Conservation (phyloP, 768 basidiomycete genomes). For the Macrolepiota dolichaula region DNA sequence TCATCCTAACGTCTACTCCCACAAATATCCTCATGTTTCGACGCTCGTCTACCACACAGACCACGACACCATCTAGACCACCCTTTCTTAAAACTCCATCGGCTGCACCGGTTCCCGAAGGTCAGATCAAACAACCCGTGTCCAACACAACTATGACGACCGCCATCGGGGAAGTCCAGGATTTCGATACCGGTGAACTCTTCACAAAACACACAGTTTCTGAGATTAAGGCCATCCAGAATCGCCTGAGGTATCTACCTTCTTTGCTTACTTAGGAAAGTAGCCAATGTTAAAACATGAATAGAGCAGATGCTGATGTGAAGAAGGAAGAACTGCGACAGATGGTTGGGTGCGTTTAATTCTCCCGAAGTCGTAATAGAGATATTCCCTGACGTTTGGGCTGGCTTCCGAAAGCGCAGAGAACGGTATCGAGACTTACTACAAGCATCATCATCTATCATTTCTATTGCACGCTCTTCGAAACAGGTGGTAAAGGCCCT, state of each 20-base stretch:
- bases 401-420: constrained; percentile 58
- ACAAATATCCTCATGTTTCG: constrained; percentile 6
- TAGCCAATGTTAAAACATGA: constrained; percentile 8
- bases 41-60: background rate
- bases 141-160: background rate
- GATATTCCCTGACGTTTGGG: constrained; percentile 18
- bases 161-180: background rate
- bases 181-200: constrained; percentile 65
- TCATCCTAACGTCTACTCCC: background rate
- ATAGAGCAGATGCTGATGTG: constrained; percentile 75
- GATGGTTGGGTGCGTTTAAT: constrained; percentile 83
- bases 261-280: constrained; percentile 7
- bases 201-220: constrained; percentile 68
- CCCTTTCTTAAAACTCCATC: background rate
- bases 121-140: background rate
- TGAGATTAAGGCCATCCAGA: constrained; percentile 66
- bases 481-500: constrained; percentile 60
- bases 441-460: constrained; percentile 83
- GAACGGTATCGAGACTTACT: constrained; percentile 88
- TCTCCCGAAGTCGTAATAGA: background rate
- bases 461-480: constrained; percentile 70
- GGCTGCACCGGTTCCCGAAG: background rate
- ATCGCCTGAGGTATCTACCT: constrained; percentile 56
- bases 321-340: constrained; percentile 85
- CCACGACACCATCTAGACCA: background rate